Percentiles rank a stretch among this genome's conserved stretches.
phyloP scores from a whole-genome alignment of 441 rosid genomes.

The Aquilaria agallochum region DNA sequence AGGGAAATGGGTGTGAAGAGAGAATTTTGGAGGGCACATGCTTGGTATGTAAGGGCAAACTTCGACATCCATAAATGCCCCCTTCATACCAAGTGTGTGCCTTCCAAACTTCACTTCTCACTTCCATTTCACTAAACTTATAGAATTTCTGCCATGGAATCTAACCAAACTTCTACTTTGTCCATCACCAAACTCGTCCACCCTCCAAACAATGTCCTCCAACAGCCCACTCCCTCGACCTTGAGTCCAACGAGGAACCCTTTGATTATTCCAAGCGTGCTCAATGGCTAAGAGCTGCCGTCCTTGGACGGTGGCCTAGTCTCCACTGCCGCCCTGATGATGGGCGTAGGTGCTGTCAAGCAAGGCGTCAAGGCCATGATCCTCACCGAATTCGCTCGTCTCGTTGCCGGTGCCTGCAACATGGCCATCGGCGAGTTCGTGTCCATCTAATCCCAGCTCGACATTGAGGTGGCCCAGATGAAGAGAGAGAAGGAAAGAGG shows the following conservation, averaged over 20 bases:
- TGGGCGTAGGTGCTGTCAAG: conserved; percentile 86
- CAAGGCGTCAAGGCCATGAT: conserved; percentile 76
- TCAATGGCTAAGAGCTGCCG: conserved; percentile 92
- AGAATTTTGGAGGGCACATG: conserved; percentile 64
- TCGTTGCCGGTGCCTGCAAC: conserved; percentile 90
- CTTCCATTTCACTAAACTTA: neutral
- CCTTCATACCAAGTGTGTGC: conserved; percentile 46
- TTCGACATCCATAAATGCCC: conserved; percentile 44
- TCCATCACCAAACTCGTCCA: conserved; percentile 23
- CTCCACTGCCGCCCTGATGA: conserved; percentile 78
- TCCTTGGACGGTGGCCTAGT: conserved; percentile 85
- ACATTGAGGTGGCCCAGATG: conserved; percentile 68
- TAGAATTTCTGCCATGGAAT: conserved; percentile 26
- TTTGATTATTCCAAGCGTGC: conserved; percentile 78
- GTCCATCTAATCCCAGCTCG: conserved; percentile 81
- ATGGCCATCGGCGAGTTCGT: conserved; percentile 98
- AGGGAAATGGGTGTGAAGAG: conserved; percentile 7
- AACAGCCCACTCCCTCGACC: conserved; percentile 22
- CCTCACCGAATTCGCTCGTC: conserved; percentile 77
- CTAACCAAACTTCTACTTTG: conserved; percentile 25
- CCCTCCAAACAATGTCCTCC: conserved; percentile 28
- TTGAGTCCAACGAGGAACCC: conserved; percentile 29
- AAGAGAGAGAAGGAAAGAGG: conserved; percentile 34
- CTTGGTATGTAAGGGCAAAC: conserved; percentile 22
- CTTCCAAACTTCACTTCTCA: conserved; percentile 38